These are phyloP conservation scores for Aspergillus aculeatus DNA, from an alignment of 2,329 filamentous ascomycete genomes.

Conservation along the genomic window DNA sequence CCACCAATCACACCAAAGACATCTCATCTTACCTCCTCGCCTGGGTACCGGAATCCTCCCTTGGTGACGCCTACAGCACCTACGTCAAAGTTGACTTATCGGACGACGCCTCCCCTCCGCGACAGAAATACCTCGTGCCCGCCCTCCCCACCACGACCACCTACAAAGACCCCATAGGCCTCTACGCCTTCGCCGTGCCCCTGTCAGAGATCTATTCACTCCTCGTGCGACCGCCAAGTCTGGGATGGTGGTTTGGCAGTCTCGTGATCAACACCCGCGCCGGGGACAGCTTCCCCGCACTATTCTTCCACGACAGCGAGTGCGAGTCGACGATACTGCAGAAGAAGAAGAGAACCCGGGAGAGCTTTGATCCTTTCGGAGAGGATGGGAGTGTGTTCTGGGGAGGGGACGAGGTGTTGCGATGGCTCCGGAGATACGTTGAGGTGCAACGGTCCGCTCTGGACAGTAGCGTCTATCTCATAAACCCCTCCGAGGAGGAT, in stretches of 20 bases:
- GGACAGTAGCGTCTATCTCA: slow-evolving; percentile 86
- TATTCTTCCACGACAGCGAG: slow-evolving; percentile 98
- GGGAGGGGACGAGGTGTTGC: slow-evolving; percentile 92
- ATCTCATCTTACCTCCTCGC: slow-evolving; percentile 79
- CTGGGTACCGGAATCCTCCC: slow-evolving; percentile 86
- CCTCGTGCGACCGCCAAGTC: slow-evolving; percentile 81
- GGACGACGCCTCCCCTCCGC: slow-evolving; percentile 75
- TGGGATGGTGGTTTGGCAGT: slow-evolving; percentile 98
- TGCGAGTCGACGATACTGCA: slow-evolving; percentile 94
- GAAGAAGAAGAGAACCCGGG: slow-evolving; percentile 78
- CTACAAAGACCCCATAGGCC: slow-evolving; percentile 68
- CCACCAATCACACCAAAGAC: slow-evolving; percentile 17
- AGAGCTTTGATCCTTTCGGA: slow-evolving; percentile 87
- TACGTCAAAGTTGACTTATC: slow-evolving; percentile 95
- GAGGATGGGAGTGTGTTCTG: slow-evolving; percentile 82
- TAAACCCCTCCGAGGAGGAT: slow-evolving; percentile 85
- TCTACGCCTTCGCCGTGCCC: slow-evolving; percentile 89
- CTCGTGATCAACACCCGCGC: slow-evolving; percentile 87
- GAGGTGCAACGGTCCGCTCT: slow-evolving; percentile 77
- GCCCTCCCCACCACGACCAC: slow-evolving; percentile 82
- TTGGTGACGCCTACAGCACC: slow-evolving; percentile 80
- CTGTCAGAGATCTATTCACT: slow-evolving; percentile 88
- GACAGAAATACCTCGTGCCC: slow-evolving; percentile 85
- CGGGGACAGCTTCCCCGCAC: slow-evolving; percentile 88
- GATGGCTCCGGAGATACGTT: slow-evolving; percentile 85